Evolutionary conservation across 2,329 filamentous ascomycete species (phyloP).

Genomic region (Myriosclerotinia duriaeana): DNA sequence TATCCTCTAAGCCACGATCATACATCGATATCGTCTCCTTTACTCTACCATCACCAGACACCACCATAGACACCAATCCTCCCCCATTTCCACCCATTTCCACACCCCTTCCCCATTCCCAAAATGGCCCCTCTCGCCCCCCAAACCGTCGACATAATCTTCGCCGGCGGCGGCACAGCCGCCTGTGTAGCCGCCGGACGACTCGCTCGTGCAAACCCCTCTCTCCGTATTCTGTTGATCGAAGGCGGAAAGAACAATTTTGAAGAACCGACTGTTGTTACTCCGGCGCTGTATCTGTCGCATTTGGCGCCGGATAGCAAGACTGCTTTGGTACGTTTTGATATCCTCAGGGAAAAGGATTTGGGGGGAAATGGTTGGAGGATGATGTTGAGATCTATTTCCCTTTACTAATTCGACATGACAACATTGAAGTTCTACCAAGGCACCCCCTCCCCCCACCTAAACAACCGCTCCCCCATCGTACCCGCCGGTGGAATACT

Average conservation of each 20-base stretch:
- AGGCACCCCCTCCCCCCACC: conserved; percentile 46
- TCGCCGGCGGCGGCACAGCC: conserved; percentile 52
- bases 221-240: conserved; percentile 52
- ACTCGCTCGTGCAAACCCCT: conserved; percentile 51
- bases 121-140: conserved; percentile 34
- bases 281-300: conserved; percentile 51
- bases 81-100: neutral
- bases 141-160: conserved; percentile 51
- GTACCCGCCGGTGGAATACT: conserved; percentile 50
- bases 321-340: conserved; percentile 42
- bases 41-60: neutral
- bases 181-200: conserved; percentile 52
- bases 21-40: neutral
- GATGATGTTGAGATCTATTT: neutral
- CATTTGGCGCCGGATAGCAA: conserved; percentile 52
- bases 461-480: conserved; percentile 48
- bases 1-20: neutral
- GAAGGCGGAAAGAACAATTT: conserved; percentile 56
- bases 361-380: neutral
- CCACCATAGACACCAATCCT: neutral
- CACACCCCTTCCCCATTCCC: neutral
- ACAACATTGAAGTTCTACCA: conserved; percentile 49
- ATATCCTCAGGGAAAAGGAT: neutral
- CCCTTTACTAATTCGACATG: neutral
- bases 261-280: conserved; percentile 50